Percentiles rank a stretch among this genome's conserved stretches.
phyloP scores from a whole-genome alignment of 306 rosid species.

The Arachis hypogaea region DNA sequence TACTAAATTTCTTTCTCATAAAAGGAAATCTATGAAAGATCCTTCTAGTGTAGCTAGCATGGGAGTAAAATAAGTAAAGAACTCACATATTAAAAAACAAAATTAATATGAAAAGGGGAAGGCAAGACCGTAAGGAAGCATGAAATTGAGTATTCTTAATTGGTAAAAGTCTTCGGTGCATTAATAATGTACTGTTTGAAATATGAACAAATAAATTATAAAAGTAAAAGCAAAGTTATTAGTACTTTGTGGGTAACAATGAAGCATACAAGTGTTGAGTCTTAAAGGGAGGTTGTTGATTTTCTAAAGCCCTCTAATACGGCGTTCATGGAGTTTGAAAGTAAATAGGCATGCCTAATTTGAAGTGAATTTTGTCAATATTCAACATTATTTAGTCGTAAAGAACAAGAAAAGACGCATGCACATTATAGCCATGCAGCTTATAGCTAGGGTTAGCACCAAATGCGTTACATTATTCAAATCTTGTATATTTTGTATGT shows the following conservation, averaged over 20 bases:
- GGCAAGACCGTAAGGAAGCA: conserved; percentile 2
- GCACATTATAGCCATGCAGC: conserved; percentile 29
- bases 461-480: background rate
- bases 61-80: conserved; percentile 31
- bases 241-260: conserved; percentile 27
- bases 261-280: conserved; percentile 27
- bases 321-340: conserved; percentile 45
- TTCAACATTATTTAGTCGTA: conserved; percentile 16
- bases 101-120: conserved; percentile 23
- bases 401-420: conserved; percentile 1
- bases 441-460: conserved; percentile 15
- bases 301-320: conserved; percentile 41
- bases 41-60: conserved; percentile 28
- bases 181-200: conserved; percentile 35
- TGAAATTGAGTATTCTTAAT: background rate
- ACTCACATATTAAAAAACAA: conserved; percentile 6
- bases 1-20: background rate
- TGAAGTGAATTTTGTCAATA: conserved; percentile 23
- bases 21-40: conserved; percentile 30
- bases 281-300: conserved; percentile 7
- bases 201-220: background rate
- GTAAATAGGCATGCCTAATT: conserved; percentile 37
- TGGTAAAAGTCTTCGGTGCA: conserved; percentile 2
- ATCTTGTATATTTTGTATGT: background rate
- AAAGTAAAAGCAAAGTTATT: too few species aligned